Evolutionary conservation across 2,329 filamentous ascomycete genomes (phyloP).

Genomic region (Sclerotinia glacialis): DNA sequence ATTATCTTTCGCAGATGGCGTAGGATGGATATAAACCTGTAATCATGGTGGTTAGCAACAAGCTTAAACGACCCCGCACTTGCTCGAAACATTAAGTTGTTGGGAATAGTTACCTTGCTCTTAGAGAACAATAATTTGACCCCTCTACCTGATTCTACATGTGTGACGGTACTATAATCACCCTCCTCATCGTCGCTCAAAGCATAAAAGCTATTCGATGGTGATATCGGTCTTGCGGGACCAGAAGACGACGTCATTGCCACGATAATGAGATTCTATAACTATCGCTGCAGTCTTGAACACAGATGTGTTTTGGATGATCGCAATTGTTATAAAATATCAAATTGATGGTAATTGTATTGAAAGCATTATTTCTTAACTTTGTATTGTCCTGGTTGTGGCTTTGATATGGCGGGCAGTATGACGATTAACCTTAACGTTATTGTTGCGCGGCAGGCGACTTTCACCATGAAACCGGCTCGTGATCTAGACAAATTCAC

Average conservation of each 20-base stretch:
- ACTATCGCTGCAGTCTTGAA: not conserved
- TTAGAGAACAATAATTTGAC: constrained; percentile 95
- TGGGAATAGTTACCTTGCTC: constrained; percentile 68
- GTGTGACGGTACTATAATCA: constrained; percentile 90
- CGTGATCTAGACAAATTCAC: constrained; percentile 6
- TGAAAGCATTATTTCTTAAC: not conserved
- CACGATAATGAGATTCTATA: not conserved
- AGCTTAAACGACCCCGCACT: constrained; percentile 23
- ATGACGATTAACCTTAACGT: not conserved
- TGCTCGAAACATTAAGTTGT: not conserved
- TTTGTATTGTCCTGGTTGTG: not conserved
- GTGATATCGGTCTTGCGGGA: constrained; percentile 55
- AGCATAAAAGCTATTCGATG: constrained; percentile 87
- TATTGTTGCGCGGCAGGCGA: constrained; percentile 16
- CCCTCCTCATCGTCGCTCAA: constrained; percentile 95
- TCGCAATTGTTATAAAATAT: not conserved
- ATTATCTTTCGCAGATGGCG: constrained; percentile 90
- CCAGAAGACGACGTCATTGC: constrained; percentile 37
- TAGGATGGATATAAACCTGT: constrained; percentile 93
- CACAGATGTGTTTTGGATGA: not conserved
- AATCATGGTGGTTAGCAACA: constrained; percentile 28
- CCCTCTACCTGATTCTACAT: constrained; percentile 70
- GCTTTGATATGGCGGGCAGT: not conserved
- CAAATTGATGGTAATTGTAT: not conserved
- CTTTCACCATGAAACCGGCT: not conserved